Percentiles rank a stretch among this genome's conserved stretches.
Evolutionary conservation across 805 yeast species (phyloP).

Genomic region (Hanseniaspora valbyensis): DNA sequence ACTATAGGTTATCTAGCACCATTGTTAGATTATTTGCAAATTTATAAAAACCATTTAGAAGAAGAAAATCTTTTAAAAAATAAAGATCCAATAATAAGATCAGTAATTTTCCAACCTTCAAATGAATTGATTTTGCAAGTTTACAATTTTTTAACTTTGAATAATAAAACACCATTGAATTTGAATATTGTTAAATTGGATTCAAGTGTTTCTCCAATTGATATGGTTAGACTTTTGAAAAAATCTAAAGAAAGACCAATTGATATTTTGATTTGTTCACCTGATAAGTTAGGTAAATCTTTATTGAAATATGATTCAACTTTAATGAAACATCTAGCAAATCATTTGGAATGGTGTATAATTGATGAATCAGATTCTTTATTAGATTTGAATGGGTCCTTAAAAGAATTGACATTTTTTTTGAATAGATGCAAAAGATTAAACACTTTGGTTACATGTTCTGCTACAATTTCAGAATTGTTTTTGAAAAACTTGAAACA

Average conservation of each 20-base stretch:
- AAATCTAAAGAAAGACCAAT: constrained; percentile 33
- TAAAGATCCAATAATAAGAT: constrained; percentile 41
- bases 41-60: constrained; percentile 40
- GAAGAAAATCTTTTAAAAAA: constrained; percentile 23
- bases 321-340: constrained; percentile 2
- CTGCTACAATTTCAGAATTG: constrained; percentile 81
- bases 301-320: constrained; percentile 29
- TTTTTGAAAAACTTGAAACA: constrained; percentile 52
- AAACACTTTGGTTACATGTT: constrained; percentile 59
- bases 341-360: constrained; percentile 49
- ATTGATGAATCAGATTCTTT: constrained; percentile 92
- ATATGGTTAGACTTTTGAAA: constrained; percentile 38
- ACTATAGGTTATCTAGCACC: constrained; percentile 87
- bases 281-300: constrained; percentile 47
- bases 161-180: constrained; percentile 29
- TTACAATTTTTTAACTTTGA: constrained; percentile 32
- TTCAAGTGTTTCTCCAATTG: constrained; percentile 43
- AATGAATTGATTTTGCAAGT: constrained; percentile 83
- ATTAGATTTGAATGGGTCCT: constrained; percentile 57
- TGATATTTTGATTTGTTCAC: constrained; percentile 79
- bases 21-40: constrained; percentile 53
- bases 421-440: constrained; percentile 43
- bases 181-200: constrained; percentile 51
- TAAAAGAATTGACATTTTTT: constrained; percentile 49
- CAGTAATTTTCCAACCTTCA: constrained; percentile 78